These are phyloP conservation scores for Dioscorea alata DNA, from an alignment of 106 monocot genomes.

Conservation along the genomic window DNA sequence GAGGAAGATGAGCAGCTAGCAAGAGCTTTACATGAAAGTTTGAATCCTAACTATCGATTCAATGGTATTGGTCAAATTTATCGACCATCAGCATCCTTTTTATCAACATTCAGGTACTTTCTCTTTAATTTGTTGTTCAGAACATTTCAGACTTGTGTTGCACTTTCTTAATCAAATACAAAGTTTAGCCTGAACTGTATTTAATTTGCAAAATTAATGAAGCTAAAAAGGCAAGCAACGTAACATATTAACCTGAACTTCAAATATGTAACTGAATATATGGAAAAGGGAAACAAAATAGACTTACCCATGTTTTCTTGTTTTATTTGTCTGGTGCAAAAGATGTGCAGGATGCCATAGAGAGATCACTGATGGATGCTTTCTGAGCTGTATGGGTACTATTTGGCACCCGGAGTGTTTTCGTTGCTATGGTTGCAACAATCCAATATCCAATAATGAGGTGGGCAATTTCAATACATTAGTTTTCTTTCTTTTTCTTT, in stretches of 20 bases:
- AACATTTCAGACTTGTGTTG: neutral
- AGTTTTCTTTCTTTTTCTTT: neutral
- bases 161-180: neutral
- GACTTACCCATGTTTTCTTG: neutral
- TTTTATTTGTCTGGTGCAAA: slow-evolving; percentile 26
- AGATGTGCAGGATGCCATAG: slow-evolving; percentile 82
- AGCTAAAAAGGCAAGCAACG: too few species aligned
- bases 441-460: slow-evolving; percentile 82
- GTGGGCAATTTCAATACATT: slow-evolving; percentile 18
- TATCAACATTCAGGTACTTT: slow-evolving; percentile 53
- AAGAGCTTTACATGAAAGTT: slow-evolving; percentile 82
- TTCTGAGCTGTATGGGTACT: slow-evolving; percentile 76
- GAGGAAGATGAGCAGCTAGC: slow-evolving; percentile 93
- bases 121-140: neutral
- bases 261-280: neutral
- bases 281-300: neutral
- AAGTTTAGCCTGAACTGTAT: neutral
- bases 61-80: slow-evolving; percentile 41
- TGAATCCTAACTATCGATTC: slow-evolving; percentile 54
- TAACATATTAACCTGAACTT: neutral
- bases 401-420: slow-evolving; percentile 92
- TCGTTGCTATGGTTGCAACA: slow-evolving; percentile 66
- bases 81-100: slow-evolving; percentile 37
- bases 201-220: too few species aligned
- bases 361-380: slow-evolving; percentile 72